Base-by-base conservation (phyloP, 1,284 basidiomycete genomes). In the Cryptococcus hybrid region DNA sequence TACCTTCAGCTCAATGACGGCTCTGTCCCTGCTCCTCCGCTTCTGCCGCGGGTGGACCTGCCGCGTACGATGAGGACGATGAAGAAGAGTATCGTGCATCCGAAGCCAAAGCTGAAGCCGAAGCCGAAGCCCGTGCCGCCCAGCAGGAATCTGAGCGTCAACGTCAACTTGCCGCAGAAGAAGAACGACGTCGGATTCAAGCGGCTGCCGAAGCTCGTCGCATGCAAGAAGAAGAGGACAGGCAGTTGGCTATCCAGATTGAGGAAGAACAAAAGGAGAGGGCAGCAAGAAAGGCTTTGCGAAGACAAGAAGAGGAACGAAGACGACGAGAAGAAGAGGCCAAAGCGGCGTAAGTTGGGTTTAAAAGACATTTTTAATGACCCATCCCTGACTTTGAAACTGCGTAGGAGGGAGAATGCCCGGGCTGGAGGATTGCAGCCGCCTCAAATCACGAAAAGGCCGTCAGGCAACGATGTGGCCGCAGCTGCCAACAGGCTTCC, bases 1-100 rank as follows among this genome's bases (percentile, higher is more conserved):
- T 99, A 99, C 74, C 84, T 99, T 51, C 92, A 99, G 84, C 84
- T 92, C 64, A 63, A 68, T 35, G 82, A 79, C 37, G 76, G 78
- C 30, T 77, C 78, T 62, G 79, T 79, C 11, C 79, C 80, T 38
- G 79, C 79, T 49, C 74, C 40, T 7, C 40, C 40, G 12, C 38
- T n/a, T n/a, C 72, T 71, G 63, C 72, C 35, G 75, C 74, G 2
- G 79, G 71, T n/a, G 68, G 63, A 44, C 76, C 69, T 13, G 72
- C 64, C 60, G 24, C 63, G 54, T 46, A 73, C 66, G 9, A 71
- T 71, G 58, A 65, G 50, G 60, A 66, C 47, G 60, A 62, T 38
- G 62, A 57, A 46, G 67, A 61, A 36, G 67, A 64, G n/a, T 30
- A 30, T 30, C 30, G 4, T 30, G 62, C 70, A 39, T 70, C 69